Base-by-base conservation (phyloP, 202 grass and related monocot species). In the Saccharum hybrid region DNA sequence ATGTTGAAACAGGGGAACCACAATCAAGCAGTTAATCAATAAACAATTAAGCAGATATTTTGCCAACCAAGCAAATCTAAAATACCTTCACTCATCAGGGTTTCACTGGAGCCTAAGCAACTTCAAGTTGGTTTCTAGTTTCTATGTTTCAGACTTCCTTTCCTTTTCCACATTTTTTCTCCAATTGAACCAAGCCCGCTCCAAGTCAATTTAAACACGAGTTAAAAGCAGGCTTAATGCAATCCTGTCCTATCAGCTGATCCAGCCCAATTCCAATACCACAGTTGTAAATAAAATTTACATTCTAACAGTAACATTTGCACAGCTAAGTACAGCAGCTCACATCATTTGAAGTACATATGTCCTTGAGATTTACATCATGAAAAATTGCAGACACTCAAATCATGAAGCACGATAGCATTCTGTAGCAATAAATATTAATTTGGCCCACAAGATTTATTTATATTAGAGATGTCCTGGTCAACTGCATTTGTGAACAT, bases 1-100 rank as follows among this genome's bases (percentile, higher is more conserved):
- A 80, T 74, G 36, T 60, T 72, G 41, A 26, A 79, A 86, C 5
- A 34, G 3, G 16, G 54, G 40, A 51, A 23, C 15, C 19, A 75
- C 18, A 19, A 46, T 28, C 12, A 48, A 39, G 19, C 10, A 46
- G 38, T 46, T 49, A 13, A 54, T 18, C 7, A 36, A 72, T 74
- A 86, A 65, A 4, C 57, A 31, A 66, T 14, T 23, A 59, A 15
- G 0, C 38, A 75, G 2, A 43, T 4, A 59, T 68, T 31, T 68
- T 2, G 46, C 12, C 31, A 68, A 54, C 42, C 19, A 68, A 12
- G 0, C 34, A 70, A 68, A 70, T 16, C 11, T 72, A 49, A 54
- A 74, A 30, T 30, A 19, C 36, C 11, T 43, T 59, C 8, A 56
- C 15, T 51, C 52, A 16, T 36, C 23, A 56, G 62, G 64, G 36